Percentiles rank a stretch among this genome's conserved stretches.
These are phyloP conservation scores for Tilletia setariae DNA, from an alignment of 1,284 basidiomycete species.

Conservation along the genomic window DNA sequence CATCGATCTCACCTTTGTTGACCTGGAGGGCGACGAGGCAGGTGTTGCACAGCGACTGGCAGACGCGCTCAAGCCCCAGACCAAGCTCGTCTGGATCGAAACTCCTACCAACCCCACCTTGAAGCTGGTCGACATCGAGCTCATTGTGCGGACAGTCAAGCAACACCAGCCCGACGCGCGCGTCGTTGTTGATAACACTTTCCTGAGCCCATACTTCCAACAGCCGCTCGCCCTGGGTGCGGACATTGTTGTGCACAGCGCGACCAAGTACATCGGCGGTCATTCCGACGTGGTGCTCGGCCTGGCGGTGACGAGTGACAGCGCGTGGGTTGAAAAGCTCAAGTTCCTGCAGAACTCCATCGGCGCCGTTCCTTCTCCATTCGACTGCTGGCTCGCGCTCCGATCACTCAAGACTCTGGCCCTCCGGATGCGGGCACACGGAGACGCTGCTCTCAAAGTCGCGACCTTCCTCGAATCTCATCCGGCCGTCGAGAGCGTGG, in stretches of 20 bases:
- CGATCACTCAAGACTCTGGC: conserved; percentile 79
- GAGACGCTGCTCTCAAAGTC: conserved; percentile 73
- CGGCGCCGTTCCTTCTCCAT: conserved; percentile 80
- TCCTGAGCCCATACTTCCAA: conserved; percentile 82
- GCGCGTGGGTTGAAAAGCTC: conserved; percentile 37
- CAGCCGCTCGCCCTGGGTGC: conserved; percentile 82
- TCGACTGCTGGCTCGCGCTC: conserved; percentile 87
- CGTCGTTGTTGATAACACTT: conserved; percentile 53
- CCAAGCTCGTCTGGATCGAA: conserved; percentile 97
- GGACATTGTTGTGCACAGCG: conserved; percentile 70
- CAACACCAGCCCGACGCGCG: conserved; percentile 62
- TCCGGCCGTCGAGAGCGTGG: conserved; percentile 68
- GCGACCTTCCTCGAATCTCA: conserved; percentile 65
- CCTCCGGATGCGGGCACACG: conserved; percentile 72
- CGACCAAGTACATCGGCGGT: conserved; percentile 82
- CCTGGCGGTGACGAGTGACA: conserved; percentile 40
- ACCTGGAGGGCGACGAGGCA: conserved; percentile 59
- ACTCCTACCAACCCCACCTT: conserved; percentile 92
- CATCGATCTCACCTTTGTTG: conserved; percentile 76
- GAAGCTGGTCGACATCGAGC: conserved; percentile 73
- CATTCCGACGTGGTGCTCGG: conserved; percentile 68
- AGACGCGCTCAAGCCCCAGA: conserved; percentile 68
- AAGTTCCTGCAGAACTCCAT: conserved; percentile 88
- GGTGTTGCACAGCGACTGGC: conserved; percentile 64
- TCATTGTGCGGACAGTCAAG: conserved; percentile 62